Percentiles rank a stretch among this genome's conserved stretches.
Conservation (phyloP, 2,329 filamentous ascomycete species). For the Rhytidhysteron rufulum region DNA sequence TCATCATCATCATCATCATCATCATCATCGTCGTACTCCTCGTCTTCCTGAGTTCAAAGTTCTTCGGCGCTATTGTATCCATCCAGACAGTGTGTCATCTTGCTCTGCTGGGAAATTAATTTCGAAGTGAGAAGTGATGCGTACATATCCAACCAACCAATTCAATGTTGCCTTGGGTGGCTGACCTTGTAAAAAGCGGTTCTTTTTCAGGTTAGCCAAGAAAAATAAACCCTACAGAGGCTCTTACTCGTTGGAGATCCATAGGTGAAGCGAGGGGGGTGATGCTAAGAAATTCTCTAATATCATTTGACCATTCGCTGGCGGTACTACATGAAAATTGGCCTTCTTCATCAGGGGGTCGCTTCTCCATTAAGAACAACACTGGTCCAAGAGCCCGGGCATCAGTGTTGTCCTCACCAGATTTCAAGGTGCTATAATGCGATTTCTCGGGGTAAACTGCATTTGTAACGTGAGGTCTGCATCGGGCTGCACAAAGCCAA, state of each 20-base stretch:
- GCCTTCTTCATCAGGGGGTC: background rate
- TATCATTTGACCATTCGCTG: background rate
- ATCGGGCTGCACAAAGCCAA: background rate
- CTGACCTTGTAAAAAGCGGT: background rate
- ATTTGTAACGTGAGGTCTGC: background rate
- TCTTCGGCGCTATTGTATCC: too few relatives aligned
- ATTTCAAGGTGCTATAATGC: background rate
- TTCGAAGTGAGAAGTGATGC: background rate
- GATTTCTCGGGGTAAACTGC: background rate
- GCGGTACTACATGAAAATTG: background rate
- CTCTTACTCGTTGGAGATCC: background rate
- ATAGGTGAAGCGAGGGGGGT: background rate
- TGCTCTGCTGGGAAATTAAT: background rate
- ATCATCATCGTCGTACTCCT: too few relatives aligned
- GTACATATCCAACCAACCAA: background rate
- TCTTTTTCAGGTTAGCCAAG: background rate
- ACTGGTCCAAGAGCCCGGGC: background rate
- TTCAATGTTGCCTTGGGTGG: background rate
- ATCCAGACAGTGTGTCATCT: too few relatives aligned
- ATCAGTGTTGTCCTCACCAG: background rate
- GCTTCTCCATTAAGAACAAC: conserved; percentile 1
- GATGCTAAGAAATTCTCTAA: conserved; percentile 1
- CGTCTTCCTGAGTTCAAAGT: too few relatives aligned
- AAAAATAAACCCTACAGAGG: background rate
- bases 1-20: too few relatives aligned